phyloP scores from a whole-genome alignment of 768 basidiomycete species.

The Rhodotorula paludigena region DNA sequence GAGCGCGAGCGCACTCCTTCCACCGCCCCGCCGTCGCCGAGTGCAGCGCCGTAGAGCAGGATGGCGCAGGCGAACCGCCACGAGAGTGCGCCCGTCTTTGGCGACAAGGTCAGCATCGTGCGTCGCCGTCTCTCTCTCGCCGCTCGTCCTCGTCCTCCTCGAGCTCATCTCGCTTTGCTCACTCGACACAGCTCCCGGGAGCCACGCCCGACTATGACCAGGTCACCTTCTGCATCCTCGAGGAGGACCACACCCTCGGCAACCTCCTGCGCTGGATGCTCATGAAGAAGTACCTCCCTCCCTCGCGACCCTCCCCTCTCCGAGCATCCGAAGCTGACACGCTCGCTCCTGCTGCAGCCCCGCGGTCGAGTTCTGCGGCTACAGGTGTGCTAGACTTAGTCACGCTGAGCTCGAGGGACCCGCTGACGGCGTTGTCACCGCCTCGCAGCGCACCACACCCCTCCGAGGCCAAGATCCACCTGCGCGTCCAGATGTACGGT shows the following conservation, averaged over 20 bases:
- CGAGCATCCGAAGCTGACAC: constrained; percentile 12
- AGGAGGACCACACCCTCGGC: constrained; percentile 94
- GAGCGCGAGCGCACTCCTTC: no score
- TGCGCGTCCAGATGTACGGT: constrained; percentile 99
- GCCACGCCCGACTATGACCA: constrained; percentile 74
- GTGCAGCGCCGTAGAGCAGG: no score
- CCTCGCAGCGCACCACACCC: constrained; percentile 76
- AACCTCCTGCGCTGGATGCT: constrained; percentile 95
- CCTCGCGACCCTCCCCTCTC: not conserved
- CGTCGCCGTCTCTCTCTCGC: not conserved
- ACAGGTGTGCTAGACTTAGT: constrained; percentile 67
- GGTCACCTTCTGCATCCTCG: constrained; percentile 83
- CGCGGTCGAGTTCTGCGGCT: constrained; percentile 96
- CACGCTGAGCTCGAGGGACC: no score
- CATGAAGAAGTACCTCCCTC: constrained; percentile 80
- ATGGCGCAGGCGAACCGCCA: constrained; percentile 15
- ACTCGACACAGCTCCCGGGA: constrained; percentile 62
- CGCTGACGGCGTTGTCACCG: not conserved
- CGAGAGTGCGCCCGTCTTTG: constrained; percentile 19
- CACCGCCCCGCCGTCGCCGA: no score
- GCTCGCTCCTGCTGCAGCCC: constrained; percentile 56
- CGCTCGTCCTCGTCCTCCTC: not conserved
- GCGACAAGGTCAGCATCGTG: constrained; percentile 31
- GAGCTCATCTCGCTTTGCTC: not conserved
- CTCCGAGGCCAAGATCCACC: constrained; percentile 89